Conservation (phyloP, 306 rosid species). For the Cucumis melo region DNA sequence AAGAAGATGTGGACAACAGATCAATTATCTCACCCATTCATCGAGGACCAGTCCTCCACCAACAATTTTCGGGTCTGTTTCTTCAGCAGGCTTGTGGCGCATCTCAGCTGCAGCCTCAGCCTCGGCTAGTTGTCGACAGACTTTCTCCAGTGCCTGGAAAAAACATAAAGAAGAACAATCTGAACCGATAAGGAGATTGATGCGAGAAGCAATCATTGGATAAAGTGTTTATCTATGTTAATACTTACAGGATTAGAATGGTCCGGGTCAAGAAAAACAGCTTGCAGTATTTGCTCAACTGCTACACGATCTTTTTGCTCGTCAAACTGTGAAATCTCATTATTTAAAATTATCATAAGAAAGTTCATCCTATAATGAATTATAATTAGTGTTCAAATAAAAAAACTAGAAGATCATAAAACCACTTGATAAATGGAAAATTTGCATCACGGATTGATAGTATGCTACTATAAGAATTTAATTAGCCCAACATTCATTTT, state of each 20-base stretch:
- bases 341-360: background rate
- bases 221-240: background rate
- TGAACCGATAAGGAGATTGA: background rate
- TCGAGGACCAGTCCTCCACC: conserved; percentile 92
- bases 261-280: conserved; percentile 73
- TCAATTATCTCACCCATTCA: conserved; percentile 75
- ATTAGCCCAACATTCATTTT: background rate
- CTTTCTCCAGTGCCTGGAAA: conserved; percentile 66
- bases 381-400: background rate
- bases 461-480: background rate
- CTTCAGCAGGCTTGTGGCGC: conserved; percentile 70
- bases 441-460: background rate
- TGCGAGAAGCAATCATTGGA: background rate
- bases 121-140: conserved; percentile 71
- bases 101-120: conserved; percentile 76
- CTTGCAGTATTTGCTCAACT: conserved; percentile 79
- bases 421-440: background rate
- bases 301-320: conserved; percentile 88
- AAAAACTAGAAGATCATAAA: background rate
- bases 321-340: conserved; percentile 48
- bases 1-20: background rate
- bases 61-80: conserved; percentile 49
- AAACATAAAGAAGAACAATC: background rate
- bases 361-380: background rate
- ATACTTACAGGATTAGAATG: conserved; percentile 56